Conservation (phyloP, 352 stramenopile genomes). For the Saprolegnia parasitica region DNA sequence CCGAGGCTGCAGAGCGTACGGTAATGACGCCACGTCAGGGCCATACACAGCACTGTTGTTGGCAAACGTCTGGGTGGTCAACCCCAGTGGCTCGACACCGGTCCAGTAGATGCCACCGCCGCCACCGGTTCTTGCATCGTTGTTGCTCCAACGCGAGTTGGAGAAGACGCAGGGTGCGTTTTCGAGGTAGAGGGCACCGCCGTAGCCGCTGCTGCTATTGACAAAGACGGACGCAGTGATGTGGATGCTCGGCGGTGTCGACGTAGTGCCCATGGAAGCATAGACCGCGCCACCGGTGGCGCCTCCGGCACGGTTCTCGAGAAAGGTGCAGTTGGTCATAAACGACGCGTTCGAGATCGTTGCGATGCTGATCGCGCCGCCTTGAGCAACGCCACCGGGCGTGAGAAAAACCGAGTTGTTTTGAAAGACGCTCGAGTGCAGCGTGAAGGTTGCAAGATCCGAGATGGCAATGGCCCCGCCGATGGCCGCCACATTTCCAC, state of each 20-base stretch:
- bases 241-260: too few relatives aligned
- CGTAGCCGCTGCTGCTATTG: neutral
- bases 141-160: neutral
- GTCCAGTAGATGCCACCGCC: conserved; percentile 17
- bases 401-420: too few relatives aligned
- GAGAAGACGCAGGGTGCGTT: neutral
- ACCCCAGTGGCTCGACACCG: neutral
- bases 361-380: conserved; percentile 6
- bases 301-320: neutral
- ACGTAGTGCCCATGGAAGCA: too few relatives aligned
- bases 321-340: neutral
- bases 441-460: too few relatives aligned
- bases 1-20: neutral
- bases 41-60: conserved; percentile 24
- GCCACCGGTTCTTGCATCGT: neutral
- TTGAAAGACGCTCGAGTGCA: too few relatives aligned
- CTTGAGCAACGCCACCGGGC: neutral
- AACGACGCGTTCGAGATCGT: neutral
- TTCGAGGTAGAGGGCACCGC: conserved; percentile 8
- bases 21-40: neutral
- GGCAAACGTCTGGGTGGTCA: neutral
- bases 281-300: neutral
- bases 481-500: too few relatives aligned
- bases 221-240: too few relatives aligned
- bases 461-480: too few relatives aligned